Evolutionary conservation across 768 basidiomycete species (phyloP).

Genomic region (Termitomyces sp.): DNA sequence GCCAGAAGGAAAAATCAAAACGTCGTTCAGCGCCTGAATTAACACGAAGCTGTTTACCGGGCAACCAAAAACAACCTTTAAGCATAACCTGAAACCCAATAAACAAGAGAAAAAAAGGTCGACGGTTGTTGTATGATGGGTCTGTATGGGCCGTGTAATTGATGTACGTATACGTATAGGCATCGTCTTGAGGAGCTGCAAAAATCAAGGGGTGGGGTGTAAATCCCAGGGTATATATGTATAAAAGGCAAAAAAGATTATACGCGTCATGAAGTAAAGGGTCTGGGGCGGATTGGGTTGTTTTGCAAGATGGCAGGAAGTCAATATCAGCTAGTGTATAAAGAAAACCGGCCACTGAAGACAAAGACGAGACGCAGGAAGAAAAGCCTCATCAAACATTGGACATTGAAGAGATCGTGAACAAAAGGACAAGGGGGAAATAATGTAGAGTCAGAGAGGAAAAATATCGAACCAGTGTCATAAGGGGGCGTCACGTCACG

Average conservation of each 20-base stretch:
- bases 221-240: slow-evolving; percentile 8
- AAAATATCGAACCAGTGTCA: slow-evolving; percentile 5
- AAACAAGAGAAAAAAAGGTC: background rate
- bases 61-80: too few relatives aligned
- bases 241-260: slow-evolving; percentile 7
- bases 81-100: background rate
- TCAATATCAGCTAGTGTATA: background rate
- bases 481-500: slow-evolving; percentile 6
- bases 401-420: slow-evolving; percentile 1
- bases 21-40: background rate
- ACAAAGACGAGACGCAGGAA: background rate
- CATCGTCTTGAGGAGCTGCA: background rate
- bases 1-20: background rate
- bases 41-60: background rate
- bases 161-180: slow-evolving; percentile 5
- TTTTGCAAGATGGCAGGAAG: background rate
- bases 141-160: background rate
- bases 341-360: background rate
- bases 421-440: background rate
- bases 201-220: slow-evolving; percentile 1
- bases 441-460: background rate
- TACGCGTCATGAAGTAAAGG: slow-evolving; percentile 4
- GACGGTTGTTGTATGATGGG: background rate
- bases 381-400: background rate
- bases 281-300: background rate